phyloP scores from a whole-genome alignment of 2,329 filamentous ascomycete genomes.

The Claviceps monticola region DNA sequence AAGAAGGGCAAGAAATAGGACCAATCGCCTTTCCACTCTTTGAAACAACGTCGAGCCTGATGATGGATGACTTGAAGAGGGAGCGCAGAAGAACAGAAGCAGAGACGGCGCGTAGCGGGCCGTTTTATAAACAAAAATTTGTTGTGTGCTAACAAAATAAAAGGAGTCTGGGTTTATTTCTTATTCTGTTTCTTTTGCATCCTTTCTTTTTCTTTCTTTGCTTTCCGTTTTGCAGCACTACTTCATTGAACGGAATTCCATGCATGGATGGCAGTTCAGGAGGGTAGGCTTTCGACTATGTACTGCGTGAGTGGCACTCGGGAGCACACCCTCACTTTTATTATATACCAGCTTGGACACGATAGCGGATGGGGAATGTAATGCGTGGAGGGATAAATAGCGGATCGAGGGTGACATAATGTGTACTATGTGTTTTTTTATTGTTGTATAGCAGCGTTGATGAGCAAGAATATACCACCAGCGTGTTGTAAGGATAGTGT shows the following conservation, averaged over 20 bases:
- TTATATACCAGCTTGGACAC: not conserved
- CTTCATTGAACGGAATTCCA: too few species aligned
- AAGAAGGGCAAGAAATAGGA: conserved; percentile 76
- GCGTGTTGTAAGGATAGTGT: not conserved
- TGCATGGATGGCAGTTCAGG: too few species aligned
- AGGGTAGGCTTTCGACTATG: too few species aligned
- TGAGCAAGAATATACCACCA: not conserved
- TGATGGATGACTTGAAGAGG: too few species aligned
- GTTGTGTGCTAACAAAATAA: too few species aligned
- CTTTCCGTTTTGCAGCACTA: not conserved
- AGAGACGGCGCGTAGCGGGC: too few species aligned
- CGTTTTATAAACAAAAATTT: too few species aligned
- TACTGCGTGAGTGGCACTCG: too few species aligned
- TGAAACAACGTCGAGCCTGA: conserved; percentile 7
- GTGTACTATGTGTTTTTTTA: not conserved
- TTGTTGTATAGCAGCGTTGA: not conserved
- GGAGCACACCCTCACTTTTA: not conserved
- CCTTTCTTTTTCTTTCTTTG: not conserved
- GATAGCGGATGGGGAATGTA: not conserved
- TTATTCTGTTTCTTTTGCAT: not conserved
- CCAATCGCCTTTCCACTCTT: conserved; percentile 5
- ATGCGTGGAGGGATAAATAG: not conserved
- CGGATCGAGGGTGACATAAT: not conserved
- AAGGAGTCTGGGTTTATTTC: too few species aligned
- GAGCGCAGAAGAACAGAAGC: not conserved